Percentiles rank a stretch among this genome's conserved stretches.
phyloP scores from a whole-genome alignment of 2,329 filamentous ascomycete genomes.

The Microdochium paspali region DNA sequence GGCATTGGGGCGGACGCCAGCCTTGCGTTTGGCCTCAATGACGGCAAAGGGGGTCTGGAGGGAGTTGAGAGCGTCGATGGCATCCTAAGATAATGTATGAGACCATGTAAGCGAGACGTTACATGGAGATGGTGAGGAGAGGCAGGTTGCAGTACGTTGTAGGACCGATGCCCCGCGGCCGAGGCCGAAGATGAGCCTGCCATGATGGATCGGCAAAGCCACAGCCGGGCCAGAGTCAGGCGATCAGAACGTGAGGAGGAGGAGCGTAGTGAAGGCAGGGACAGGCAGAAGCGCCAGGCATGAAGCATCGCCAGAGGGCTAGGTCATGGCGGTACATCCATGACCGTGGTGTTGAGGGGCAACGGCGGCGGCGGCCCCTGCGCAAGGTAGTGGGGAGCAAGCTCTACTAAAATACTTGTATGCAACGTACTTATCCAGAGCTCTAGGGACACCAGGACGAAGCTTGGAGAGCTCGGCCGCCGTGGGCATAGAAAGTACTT shows the following conservation, averaged over 20 bases:
- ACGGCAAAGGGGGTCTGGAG: conserved; percentile 82
- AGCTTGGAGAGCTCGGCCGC: no score
- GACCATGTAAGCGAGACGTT: not conserved
- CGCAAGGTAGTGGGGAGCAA: not conserved
- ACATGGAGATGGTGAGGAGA: no score
- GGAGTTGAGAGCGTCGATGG: conserved; percentile 76
- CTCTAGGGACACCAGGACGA: no score
- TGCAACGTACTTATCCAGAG: no score
- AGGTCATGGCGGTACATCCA: not conserved
- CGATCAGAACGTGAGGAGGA: not conserved
- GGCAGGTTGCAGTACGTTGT: not conserved
- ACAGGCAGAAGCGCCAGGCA: not conserved
- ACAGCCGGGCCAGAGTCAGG: not conserved
- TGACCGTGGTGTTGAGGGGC: not conserved
- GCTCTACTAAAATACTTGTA: no score
- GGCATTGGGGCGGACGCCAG: conserved; percentile 61
- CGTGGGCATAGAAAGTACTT: no score
- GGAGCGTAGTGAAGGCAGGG: not conserved
- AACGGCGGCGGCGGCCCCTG: no score
- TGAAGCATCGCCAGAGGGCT: not conserved
- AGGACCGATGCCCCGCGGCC: not conserved
- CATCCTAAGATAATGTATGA: conserved; percentile 50
- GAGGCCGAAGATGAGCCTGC: not conserved
- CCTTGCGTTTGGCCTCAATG: conserved; percentile 68
- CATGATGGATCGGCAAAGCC: not conserved